Conservation (phyloP, 768 basidiomycete species). For the Suillus plorans region DNA sequence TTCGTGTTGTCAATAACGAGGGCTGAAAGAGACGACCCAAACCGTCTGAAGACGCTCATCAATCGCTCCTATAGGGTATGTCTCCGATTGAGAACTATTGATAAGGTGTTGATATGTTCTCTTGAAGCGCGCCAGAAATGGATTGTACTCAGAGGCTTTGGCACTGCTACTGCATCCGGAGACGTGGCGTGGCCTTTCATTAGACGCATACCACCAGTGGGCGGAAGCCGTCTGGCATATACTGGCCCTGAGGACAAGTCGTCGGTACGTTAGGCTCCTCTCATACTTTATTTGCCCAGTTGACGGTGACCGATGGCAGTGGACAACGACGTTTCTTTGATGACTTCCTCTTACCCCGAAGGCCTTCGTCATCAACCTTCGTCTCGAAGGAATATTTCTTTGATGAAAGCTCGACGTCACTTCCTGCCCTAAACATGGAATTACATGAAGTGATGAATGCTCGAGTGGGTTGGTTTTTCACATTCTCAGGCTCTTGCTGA, state of each 20-base stretch:
- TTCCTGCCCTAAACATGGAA: conserved; percentile 41
- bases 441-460: conserved; percentile 43
- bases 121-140: conserved; percentile 64
- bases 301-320: conserved; percentile 34
- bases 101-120: conserved; percentile 6
- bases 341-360: conserved; percentile 63
- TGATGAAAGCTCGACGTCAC: conserved; percentile 32
- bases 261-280: conserved; percentile 50
- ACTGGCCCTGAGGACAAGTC: conserved; percentile 62
- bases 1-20: conserved; percentile 68
- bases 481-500: conserved; percentile 15
- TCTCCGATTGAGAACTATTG: conserved; percentile 1
- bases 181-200: conserved; percentile 66
- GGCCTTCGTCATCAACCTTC: conserved; percentile 52
- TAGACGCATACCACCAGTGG: conserved; percentile 72
- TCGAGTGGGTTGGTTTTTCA: conserved; percentile 31
- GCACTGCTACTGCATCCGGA: conserved; percentile 62
- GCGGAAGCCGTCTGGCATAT: conserved; percentile 78
- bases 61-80: conserved; percentile 71
- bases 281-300: not conserved
- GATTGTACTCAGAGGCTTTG: conserved; percentile 61
- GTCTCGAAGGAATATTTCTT: conserved; percentile 59
- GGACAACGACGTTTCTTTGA: conserved; percentile 64
- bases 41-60: conserved; percentile 55
- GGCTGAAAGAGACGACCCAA: conserved; percentile 57